Conservation (phyloP, 2,329 filamentous ascomycete genomes). For the Rhinocladiella similis region DNA sequence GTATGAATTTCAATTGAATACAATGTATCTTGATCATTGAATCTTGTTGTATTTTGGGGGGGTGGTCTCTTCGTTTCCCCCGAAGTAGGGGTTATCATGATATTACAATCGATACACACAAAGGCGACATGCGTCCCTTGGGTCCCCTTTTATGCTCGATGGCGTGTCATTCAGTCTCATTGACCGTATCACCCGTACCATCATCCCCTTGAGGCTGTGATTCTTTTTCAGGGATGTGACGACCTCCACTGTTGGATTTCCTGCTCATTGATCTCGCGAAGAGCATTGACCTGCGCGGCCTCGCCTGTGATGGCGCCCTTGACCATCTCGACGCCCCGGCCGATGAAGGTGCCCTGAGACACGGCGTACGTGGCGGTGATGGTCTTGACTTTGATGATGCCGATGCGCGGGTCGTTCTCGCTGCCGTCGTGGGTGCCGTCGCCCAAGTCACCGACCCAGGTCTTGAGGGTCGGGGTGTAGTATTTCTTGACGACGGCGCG, state of each 20-base stretch:
- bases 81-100: too few relatives aligned
- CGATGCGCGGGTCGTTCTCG: slow-evolving; percentile 77
- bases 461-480: slow-evolving; percentile 72
- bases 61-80: too few relatives aligned
- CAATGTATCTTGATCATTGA: too few relatives aligned
- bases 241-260: slow-evolving; percentile 51
- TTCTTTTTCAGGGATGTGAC: background rate
- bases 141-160: too few relatives aligned
- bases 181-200: too few relatives aligned
- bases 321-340: slow-evolving; percentile 68
- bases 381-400: slow-evolving; percentile 74
- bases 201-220: too few relatives aligned
- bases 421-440: slow-evolving; percentile 82
- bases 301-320: slow-evolving; percentile 74
- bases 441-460: slow-evolving; percentile 82
- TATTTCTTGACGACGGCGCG: slow-evolving; percentile 68
- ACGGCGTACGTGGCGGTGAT: slow-evolving; percentile 72
- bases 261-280: slow-evolving; percentile 69
- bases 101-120: too few relatives aligned
- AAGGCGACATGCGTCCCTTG: too few relatives aligned
- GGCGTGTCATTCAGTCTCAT: too few relatives aligned
- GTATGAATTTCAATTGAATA: too few relatives aligned
- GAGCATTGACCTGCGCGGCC: slow-evolving; percentile 69
- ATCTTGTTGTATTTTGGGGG: too few relatives aligned
- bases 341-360: slow-evolving; percentile 61